phyloP scores from a whole-genome alignment of 345 rosid genomes.

The Abelmoschus esculentus region DNA sequence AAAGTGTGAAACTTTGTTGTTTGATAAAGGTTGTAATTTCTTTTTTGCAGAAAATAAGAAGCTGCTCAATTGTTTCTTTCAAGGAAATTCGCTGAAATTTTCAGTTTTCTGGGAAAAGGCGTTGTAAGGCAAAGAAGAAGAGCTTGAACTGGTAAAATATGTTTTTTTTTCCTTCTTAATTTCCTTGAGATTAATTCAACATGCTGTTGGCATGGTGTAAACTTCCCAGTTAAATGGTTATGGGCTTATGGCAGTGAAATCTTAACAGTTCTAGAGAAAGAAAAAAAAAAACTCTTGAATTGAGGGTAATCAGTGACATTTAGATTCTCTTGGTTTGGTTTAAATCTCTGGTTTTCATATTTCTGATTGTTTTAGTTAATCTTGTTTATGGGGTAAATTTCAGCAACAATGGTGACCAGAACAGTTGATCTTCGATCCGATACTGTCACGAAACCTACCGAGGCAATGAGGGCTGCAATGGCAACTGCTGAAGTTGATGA shows the following conservation, averaged over 20 bases:
- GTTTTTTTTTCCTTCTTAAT: neutral
- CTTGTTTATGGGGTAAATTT: constrained; percentile 14
- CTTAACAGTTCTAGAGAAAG: too few relatives aligned
- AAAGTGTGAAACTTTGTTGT: neutral
- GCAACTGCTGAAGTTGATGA: constrained; percentile 89
- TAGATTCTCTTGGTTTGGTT: too few relatives aligned
- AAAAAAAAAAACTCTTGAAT: too few relatives aligned
- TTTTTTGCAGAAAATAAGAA: neutral
- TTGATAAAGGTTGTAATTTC: neutral
- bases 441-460: constrained; percentile 83
- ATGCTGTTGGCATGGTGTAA: neutral
- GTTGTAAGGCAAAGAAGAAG: neutral
- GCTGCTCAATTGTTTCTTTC: neutral
- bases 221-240: neutral
- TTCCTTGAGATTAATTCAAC: constrained; percentile 5
- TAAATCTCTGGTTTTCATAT: too few relatives aligned
- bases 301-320: too few relatives aligned
- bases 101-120: neutral
- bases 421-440: constrained; percentile 92
- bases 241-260: neutral
- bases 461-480: constrained; percentile 87
- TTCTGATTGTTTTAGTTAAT: neutral
- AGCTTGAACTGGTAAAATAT: neutral
- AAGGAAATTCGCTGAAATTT: neutral
- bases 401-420: constrained; percentile 51